phyloP scores from a whole-genome alignment of 2,329 filamentous ascomycete genomes.

The Diatrype stigma region DNA sequence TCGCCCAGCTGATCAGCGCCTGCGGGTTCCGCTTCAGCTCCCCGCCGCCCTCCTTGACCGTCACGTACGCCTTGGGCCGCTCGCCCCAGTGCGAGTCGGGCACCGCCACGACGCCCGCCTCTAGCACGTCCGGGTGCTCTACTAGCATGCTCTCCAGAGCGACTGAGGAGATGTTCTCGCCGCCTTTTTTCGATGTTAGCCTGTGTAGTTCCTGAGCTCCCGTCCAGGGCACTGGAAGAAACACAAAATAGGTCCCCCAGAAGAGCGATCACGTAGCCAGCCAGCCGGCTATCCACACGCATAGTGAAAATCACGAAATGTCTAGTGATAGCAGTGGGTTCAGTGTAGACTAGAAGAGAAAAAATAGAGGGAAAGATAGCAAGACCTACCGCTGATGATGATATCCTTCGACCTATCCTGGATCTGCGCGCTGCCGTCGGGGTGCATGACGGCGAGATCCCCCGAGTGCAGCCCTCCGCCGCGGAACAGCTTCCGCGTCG shows the following conservation, averaged over 20 bases:
- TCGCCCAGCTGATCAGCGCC: slow-evolving; percentile 83
- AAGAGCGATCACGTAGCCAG: no score
- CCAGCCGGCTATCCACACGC: no score
- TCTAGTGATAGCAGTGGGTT: no score
- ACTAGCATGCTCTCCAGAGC: slow-evolving; percentile 87
- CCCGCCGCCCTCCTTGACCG: slow-evolving; percentile 69
- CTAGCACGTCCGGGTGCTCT: slow-evolving; percentile 82
- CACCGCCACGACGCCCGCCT: slow-evolving; percentile 86
- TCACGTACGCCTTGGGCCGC: slow-evolving; percentile 90
- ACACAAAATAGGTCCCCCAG: no score
- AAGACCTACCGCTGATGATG: slow-evolving; percentile 77
- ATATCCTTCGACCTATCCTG: slow-evolving; percentile 95
- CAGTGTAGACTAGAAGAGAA: no score
- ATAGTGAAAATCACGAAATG: no score
- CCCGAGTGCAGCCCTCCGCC: slow-evolving; percentile 86
- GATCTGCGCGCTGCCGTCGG: slow-evolving; percentile 87
- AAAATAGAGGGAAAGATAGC: neutral
- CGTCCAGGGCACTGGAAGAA: no score
- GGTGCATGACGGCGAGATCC: slow-evolving; percentile 89
- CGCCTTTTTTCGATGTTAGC: slow-evolving; percentile 63
- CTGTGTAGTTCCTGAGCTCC: no score
- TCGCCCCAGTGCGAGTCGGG: slow-evolving; percentile 92
- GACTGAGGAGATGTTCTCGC: slow-evolving; percentile 94
- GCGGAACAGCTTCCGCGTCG: slow-evolving; percentile 80
- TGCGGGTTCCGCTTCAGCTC: slow-evolving; percentile 53